phyloP scores from a whole-genome alignment of 2,329 filamentous ascomycete genomes.

The Fonsecaea nubica region DNA sequence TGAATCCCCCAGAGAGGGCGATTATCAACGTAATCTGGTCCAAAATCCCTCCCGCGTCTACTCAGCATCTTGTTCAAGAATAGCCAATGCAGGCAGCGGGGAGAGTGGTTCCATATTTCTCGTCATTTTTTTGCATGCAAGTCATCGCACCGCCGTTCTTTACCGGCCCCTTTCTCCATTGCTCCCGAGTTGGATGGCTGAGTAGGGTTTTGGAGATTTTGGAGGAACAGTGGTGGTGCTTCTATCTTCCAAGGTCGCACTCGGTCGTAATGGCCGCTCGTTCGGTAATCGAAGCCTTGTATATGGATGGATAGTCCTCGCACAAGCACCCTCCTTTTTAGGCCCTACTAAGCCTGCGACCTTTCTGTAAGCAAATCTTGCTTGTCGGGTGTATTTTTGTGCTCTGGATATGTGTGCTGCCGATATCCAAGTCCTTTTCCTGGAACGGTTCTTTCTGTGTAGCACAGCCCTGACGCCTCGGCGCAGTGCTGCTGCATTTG shows the following conservation, averaged over 20 bases:
- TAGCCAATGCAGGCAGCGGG: neutral
- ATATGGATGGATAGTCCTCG: neutral
- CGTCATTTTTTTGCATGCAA: neutral
- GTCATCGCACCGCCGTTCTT: neutral
- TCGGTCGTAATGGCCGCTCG: neutral
- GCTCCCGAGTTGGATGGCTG: too few species aligned
- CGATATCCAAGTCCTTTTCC: neutral
- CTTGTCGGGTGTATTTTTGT: neutral
- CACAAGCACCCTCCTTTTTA: neutral
- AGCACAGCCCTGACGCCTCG: neutral
- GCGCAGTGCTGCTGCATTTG: neutral
- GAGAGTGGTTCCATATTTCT: neutral
- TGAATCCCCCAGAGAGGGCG: neutral
- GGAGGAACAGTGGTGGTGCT: too few species aligned
- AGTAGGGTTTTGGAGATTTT: too few species aligned
- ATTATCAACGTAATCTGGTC: conserved; percentile 1
- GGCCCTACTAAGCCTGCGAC: neutral
- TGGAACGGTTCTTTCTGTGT: neutral
- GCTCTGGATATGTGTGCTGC: neutral
- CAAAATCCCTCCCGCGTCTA: conserved; percentile 7
- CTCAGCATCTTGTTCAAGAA: conserved; percentile 21
- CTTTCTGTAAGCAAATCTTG: neutral
- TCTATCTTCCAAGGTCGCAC: too few species aligned
- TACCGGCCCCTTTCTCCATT: neutral
- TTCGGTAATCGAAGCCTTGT: neutral